Evolutionary conservation across 2,329 filamentous ascomycete genomes (phyloP).

Genomic region (Huntiella savannae): DNA sequence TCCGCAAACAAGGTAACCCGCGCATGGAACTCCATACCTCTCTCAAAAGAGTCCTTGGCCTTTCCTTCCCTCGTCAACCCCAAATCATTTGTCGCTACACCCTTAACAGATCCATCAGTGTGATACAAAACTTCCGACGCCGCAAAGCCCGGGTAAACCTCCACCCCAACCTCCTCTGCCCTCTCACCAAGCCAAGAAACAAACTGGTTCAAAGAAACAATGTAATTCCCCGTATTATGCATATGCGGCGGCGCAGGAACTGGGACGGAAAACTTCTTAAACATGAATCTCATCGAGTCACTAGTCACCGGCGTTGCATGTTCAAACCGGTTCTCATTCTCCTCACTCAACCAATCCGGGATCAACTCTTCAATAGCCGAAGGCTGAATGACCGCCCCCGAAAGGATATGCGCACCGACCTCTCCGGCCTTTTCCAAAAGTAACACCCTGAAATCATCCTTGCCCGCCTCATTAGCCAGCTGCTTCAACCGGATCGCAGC

Average conservation of each 20-base stretch:
- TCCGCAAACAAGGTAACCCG: slow-evolving; percentile 80
- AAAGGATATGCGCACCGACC: slow-evolving; percentile 84
- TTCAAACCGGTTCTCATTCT: slow-evolving; percentile 75
- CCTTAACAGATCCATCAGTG: slow-evolving; percentile 69
- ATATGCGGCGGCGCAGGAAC: slow-evolving; percentile 87
- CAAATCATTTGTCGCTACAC: slow-evolving; percentile 89
- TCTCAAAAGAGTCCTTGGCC: slow-evolving; percentile 78
- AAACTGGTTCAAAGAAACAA: slow-evolving; percentile 86
- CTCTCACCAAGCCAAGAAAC: slow-evolving; percentile 90
- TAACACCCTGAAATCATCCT: slow-evolving; percentile 87
- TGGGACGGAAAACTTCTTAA: slow-evolving; percentile 57
- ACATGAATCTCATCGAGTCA: slow-evolving; percentile 90
- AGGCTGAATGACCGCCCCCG: slow-evolving; percentile 86
- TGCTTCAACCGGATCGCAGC: slow-evolving; percentile 93
- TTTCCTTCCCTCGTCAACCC: slow-evolving; percentile 66
- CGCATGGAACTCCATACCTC: slow-evolving; percentile 97
- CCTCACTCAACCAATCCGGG: slow-evolving; percentile 79
- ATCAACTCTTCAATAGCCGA: slow-evolving; percentile 74
- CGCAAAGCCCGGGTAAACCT: slow-evolving; percentile 90
- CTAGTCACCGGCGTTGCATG: slow-evolving; percentile 64
- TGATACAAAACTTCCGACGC: slow-evolving; percentile 83
- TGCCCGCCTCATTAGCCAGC: slow-evolving; percentile 79
- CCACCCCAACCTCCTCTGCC: slow-evolving; percentile 90
- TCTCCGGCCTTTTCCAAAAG: slow-evolving; percentile 91
- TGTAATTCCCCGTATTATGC: slow-evolving; percentile 96